These are phyloP conservation scores for Cryptococcus amylolentus DNA, from an alignment of 1,284 basidiomycete species.

Conservation along the genomic window DNA sequence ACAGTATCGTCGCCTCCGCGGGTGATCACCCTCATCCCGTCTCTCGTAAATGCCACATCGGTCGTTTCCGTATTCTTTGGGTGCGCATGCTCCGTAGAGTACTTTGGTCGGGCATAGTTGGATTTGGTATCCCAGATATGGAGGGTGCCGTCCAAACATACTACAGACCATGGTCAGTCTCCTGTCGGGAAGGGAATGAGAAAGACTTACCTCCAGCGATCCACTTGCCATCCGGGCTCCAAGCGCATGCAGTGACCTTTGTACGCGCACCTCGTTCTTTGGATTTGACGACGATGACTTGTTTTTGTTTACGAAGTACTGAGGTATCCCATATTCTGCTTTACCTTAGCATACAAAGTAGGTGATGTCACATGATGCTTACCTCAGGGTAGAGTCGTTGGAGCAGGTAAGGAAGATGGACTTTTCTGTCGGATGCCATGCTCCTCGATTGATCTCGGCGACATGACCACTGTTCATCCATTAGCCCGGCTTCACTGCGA, in stretches of 20 bases:
- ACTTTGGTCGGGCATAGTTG: slow-evolving; percentile 85
- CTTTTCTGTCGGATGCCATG: slow-evolving; percentile 83
- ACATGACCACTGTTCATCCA: slow-evolving; percentile 74
- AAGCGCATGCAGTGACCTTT: slow-evolving; percentile 80
- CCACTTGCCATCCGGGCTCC: slow-evolving; percentile 76
- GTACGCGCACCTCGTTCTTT: slow-evolving; percentile 94
- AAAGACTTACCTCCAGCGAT: slow-evolving; percentile 73
- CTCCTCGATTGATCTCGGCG: slow-evolving; percentile 80
- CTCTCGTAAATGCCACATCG: slow-evolving; percentile 75
- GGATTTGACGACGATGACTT: slow-evolving; percentile 91
- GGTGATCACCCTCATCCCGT: slow-evolving; percentile 74
- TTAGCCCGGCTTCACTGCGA: slow-evolving; percentile 7
- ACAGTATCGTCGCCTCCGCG: slow-evolving; percentile 91
- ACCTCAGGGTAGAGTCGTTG: slow-evolving; percentile 92
- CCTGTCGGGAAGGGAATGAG: not conserved
- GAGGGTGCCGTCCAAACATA: slow-evolving; percentile 82
- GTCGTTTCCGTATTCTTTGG: slow-evolving; percentile 75
- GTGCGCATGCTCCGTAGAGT: slow-evolving; percentile 82
- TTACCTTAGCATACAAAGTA: not conserved
- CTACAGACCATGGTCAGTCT: slow-evolving; percentile 49
- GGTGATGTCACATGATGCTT: slow-evolving; percentile 24
- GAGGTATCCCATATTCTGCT: slow-evolving; percentile 87
- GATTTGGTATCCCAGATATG: slow-evolving; percentile 90
- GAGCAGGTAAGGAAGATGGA: slow-evolving; percentile 85
- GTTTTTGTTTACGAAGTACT: slow-evolving; percentile 82